These are phyloP conservation scores for Fusarium bulbicola DNA, from an alignment of 2,329 filamentous ascomycete genomes.

Conservation along the genomic window DNA sequence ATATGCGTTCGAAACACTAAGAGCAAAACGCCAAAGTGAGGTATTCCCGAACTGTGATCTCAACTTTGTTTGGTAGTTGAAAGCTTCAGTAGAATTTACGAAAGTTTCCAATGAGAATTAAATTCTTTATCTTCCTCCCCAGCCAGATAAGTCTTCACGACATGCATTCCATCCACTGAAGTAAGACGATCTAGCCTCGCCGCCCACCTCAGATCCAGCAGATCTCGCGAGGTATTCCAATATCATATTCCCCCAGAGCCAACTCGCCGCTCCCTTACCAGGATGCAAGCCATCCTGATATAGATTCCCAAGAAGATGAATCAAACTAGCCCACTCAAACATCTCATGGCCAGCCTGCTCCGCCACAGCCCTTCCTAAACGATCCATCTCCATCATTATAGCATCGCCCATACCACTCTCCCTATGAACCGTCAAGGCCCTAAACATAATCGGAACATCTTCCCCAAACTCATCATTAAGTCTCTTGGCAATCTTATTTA, in stretches of 20 bases:
- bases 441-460: constrained; percentile 22
- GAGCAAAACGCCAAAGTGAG: too few relatives aligned
- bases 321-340: constrained; percentile 29
- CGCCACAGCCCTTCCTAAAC: constrained; percentile 22
- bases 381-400: constrained; percentile 33
- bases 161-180: constrained; percentile 17
- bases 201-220: background rate
- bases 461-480: constrained; percentile 19
- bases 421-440: constrained; percentile 24
- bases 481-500: constrained; percentile 19
- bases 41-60: too few relatives aligned
- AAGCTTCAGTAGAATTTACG: too few relatives aligned
- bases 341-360: constrained; percentile 34
- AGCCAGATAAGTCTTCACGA: background rate
- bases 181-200: constrained; percentile 4
- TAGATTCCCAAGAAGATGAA: constrained; percentile 13
- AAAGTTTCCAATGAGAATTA: too few relatives aligned
- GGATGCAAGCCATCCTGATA: constrained; percentile 22
- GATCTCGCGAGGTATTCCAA: constrained; percentile 27
- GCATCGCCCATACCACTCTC: constrained; percentile 24
- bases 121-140: too few relatives aligned
- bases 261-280: constrained; percentile 25
- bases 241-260: constrained; percentile 32
- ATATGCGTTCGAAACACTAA: too few relatives aligned
- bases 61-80: too few relatives aligned